A percentile compares a stretch with the other conserved stretches of the same genome.
Conservation (phyloP, 768 basidiomycete species). For the Guyanaporus albipodus region DNA sequence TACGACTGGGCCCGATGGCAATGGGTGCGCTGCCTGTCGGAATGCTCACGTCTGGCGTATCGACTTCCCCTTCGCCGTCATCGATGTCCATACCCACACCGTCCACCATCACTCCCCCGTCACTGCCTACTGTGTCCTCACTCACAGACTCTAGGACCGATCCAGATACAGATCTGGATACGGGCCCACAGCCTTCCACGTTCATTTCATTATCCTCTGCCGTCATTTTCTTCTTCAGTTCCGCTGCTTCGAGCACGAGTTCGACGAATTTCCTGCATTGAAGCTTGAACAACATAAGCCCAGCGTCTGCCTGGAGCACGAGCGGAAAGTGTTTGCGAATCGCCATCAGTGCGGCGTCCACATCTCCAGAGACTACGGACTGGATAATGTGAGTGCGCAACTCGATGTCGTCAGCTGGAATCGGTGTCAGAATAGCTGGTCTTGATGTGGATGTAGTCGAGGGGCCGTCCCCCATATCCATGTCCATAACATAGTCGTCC, state of each 20-base stretch:
- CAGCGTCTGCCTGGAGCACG: conserved; percentile 63
- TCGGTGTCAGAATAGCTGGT: conserved; percentile 9
- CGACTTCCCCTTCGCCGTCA: conserved; percentile 33
- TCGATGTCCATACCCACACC: conserved; percentile 60
- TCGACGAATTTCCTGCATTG: conserved; percentile 85
- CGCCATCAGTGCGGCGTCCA: conserved; percentile 62
- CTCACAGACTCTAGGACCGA: conserved; percentile 26
- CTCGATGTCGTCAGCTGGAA: conserved; percentile 53
- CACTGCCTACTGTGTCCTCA: conserved; percentile 34
- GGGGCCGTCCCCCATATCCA: conserved; percentile 34
- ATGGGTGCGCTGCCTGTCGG: conserved; percentile 26
- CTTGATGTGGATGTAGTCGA: conserved; percentile 9
- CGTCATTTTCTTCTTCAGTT: conserved; percentile 61
- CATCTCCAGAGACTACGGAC: conserved; percentile 63
- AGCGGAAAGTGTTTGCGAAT: conserved; percentile 54
- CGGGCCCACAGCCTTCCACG: conserved; percentile 22
- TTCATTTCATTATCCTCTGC: conserved; percentile 35
- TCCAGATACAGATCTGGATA: conserved; percentile 26
- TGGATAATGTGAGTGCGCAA: conserved; percentile 68
- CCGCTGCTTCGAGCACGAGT: conserved; percentile 66
- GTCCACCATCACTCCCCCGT: conserved; percentile 42
- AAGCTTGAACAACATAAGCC: conserved; percentile 75
- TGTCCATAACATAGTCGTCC: conserved; percentile 46
- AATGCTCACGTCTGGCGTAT: conserved; percentile 8
- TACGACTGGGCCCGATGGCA: conserved; percentile 28